Conservation (phyloP, 2,329 filamentous ascomycete genomes). For the Trichoderma cornu-damae region DNA sequence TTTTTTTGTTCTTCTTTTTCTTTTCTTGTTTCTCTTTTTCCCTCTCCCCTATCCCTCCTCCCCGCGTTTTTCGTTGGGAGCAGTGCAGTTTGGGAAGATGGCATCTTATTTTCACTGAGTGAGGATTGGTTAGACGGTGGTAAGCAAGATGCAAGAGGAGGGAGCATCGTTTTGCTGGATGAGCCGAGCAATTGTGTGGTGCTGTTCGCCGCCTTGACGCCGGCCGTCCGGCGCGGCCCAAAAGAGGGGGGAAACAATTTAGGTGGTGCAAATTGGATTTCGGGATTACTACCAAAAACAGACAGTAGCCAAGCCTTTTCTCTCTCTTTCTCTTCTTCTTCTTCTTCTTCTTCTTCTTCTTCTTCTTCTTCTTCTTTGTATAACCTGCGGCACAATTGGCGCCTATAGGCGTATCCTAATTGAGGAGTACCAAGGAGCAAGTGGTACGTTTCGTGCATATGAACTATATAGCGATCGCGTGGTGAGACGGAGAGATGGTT, state of each 20-base stretch:
- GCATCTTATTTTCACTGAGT: neutral
- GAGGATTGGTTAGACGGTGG: neutral
- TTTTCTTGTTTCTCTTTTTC: too few relatives aligned
- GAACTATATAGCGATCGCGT: neutral
- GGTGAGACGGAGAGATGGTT: neutral
- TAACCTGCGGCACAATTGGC: neutral
- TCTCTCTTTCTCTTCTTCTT: too few relatives aligned
- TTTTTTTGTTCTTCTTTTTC: neutral
- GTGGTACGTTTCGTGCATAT: too few relatives aligned
- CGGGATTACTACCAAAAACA: neutral
- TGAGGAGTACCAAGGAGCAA: too few relatives aligned
- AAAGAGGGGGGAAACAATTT: neutral
- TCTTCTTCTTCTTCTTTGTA: neutral
- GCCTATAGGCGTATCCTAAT: too few relatives aligned
- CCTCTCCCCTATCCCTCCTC: too few relatives aligned
- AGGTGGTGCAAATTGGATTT: neutral
- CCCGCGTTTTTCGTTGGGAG: too few relatives aligned
- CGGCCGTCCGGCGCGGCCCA: conserved; percentile 17
- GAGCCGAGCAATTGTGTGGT: neutral
- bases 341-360: too few relatives aligned
- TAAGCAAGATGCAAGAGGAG: neutral
- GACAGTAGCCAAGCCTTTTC: too few relatives aligned
- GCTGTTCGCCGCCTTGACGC: conserved; percentile 9
- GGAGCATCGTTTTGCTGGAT: neutral
- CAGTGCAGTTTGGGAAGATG: neutral